Evolutionary conservation across 192 early-diverging fungal genomes (phyloP).

Genomic region (Podila epigama): DNA sequence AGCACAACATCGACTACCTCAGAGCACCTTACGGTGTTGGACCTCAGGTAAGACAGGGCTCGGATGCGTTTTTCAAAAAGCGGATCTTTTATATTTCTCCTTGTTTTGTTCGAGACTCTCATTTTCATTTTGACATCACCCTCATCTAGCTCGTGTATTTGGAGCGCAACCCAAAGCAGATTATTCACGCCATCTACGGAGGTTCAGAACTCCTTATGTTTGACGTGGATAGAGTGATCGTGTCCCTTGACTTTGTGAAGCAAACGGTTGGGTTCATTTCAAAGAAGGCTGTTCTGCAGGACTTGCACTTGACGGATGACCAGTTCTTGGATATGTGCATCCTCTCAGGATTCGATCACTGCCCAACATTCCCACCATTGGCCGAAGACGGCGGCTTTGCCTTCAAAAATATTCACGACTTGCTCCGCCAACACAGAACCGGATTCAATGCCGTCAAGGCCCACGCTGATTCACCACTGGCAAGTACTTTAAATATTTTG

Average conservation of each 20-base stretch:
- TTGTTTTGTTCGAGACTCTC: neutral
- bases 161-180: conserved; percentile 70
- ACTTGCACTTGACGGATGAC: conserved; percentile 67
- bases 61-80: neutral
- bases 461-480: conserved; percentile 56
- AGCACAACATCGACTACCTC: conserved; percentile 73
- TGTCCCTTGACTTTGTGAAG: conserved; percentile 68
- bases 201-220: conserved; percentile 80
- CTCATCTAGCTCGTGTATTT: conserved; percentile 75
- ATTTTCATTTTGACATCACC: too few species aligned
- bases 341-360: conserved; percentile 81
- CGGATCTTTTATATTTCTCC: neutral
- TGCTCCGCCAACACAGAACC: conserved; percentile 70
- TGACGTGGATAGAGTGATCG: conserved; percentile 77
- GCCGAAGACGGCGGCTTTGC: conserved; percentile 61
- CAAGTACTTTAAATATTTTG: neutral
- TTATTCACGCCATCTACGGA: conserved; percentile 74
- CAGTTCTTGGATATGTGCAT: conserved; percentile 84
- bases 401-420: conserved; percentile 74
- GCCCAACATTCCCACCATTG: conserved; percentile 75
- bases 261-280: conserved; percentile 68
- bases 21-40: conserved; percentile 83
- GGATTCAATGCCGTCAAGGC: conserved; percentile 78
- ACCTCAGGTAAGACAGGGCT: conserved; percentile 61
- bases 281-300: conserved; percentile 66